Evolutionary conservation across 2,329 filamentous ascomycete genomes (phyloP).

Genomic region (Sporothrix phasma): DNA sequence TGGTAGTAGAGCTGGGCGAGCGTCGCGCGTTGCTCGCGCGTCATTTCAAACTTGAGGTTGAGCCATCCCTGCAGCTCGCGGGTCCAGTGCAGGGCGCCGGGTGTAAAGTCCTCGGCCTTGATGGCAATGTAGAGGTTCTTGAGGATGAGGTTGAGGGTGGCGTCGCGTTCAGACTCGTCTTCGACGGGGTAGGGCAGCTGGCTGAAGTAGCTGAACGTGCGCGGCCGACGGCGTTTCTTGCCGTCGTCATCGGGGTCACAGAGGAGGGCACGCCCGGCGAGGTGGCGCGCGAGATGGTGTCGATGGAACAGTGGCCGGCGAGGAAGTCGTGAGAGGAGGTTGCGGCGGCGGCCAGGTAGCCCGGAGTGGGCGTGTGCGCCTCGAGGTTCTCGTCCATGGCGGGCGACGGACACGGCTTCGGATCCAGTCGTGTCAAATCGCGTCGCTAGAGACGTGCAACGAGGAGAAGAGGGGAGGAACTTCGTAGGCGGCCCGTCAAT

Average conservation of each 20-base stretch:
- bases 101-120: slow-evolving; percentile 85
- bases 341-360: slow-evolving; percentile 28
- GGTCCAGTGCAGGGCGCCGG: slow-evolving; percentile 93
- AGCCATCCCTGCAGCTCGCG: slow-evolving; percentile 93
- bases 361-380: slow-evolving; percentile 21
- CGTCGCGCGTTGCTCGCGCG: slow-evolving; percentile 68
- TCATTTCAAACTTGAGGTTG: slow-evolving; percentile 93
- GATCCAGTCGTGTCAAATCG: not conserved
- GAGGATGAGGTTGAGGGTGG: slow-evolving; percentile 74
- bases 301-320: slow-evolving; percentile 36
- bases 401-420: not conserved
- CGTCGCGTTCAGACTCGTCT: slow-evolving; percentile 64
- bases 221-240: slow-evolving; percentile 63
- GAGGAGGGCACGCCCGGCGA: slow-evolving; percentile 61
- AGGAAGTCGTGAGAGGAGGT: slow-evolving; percentile 31
- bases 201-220: slow-evolving; percentile 87
- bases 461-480: not conserved
- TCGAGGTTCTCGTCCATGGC: slow-evolving; percentile 29
- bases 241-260: slow-evolving; percentile 39
- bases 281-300: slow-evolving; percentile 74
- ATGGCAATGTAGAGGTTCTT: slow-evolving; percentile 89
- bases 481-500: too few species aligned
- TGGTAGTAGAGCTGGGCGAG: slow-evolving; percentile 91
- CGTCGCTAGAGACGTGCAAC: not conserved
- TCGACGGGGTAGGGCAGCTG: slow-evolving; percentile 86